phyloP scores from a whole-genome alignment of 2,329 filamentous ascomycete genomes.

The Phialophora expanda region DNA sequence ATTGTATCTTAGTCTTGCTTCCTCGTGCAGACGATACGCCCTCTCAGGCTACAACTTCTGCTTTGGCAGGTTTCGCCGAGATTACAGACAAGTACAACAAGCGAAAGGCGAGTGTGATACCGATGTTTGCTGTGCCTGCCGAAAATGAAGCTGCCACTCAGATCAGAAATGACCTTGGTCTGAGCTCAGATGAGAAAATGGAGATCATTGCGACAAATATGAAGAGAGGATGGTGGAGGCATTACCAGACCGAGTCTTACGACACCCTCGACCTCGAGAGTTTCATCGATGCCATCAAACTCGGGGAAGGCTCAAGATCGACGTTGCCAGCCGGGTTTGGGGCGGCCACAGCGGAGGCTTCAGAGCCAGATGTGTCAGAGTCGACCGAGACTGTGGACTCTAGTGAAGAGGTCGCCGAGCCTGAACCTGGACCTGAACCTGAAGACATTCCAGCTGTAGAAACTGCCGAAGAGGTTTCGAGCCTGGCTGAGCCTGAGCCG shows the following conservation, averaged over 20 bases:
- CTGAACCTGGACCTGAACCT: conserved; percentile 26
- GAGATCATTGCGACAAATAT: conserved; percentile 83
- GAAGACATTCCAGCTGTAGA: conserved; percentile 7
- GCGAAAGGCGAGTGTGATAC: conserved; percentile 73
- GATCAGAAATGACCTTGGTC: conserved; percentile 66
- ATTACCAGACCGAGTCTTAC: conserved; percentile 63
- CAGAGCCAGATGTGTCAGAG: conserved; percentile 13
- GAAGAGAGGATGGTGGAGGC: conserved; percentile 84
- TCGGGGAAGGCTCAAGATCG: conserved; percentile 83
- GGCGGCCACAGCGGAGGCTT: conserved; percentile 40
- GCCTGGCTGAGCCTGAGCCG: conserved; percentile 20
- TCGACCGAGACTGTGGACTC: conserved; percentile 26
- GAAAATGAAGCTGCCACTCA: conserved; percentile 62
- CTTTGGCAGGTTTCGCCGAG: conserved; percentile 69
- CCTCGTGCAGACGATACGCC: conserved; percentile 60
- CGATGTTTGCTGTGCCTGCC: conserved; percentile 76
- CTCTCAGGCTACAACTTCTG: conserved; percentile 53
- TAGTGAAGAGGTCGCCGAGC: conserved; percentile 25
- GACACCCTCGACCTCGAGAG: conserved; percentile 69
- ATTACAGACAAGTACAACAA: conserved; percentile 76
- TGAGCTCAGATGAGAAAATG: conserved; percentile 61
- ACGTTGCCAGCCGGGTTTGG: conserved; percentile 70
- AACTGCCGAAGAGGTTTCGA: background rate
- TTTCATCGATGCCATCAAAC: conserved; percentile 89
- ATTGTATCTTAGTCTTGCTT: conserved; percentile 79